phyloP scores from a whole-genome alignment of 495 filamentous ascomycete species.

The Penicillium daleae region DNA sequence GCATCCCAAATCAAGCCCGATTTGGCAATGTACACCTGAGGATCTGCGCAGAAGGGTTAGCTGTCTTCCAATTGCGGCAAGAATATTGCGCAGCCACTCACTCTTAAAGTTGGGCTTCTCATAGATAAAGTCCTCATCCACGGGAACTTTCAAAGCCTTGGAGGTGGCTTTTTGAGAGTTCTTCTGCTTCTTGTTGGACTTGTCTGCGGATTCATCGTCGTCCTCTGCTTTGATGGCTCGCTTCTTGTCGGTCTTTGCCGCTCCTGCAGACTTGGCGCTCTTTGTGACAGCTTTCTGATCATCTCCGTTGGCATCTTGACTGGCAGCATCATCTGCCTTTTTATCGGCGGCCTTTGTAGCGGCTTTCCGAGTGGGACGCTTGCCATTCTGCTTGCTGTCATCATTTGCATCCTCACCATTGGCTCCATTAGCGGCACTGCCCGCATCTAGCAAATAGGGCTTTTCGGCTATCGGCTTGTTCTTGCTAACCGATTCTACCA shows the following conservation, averaged over 20 bases:
- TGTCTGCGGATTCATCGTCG: background rate
- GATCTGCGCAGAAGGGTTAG: constrained; percentile 5
- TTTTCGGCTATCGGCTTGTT: constrained; percentile 49
- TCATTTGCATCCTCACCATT: constrained; percentile 5
- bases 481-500: constrained; percentile 53
- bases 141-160: constrained; percentile 45
- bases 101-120: constrained; percentile 11
- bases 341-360: background rate
- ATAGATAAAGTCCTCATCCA: constrained; percentile 51
- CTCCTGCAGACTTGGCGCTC: constrained; percentile 15
- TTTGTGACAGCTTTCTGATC: constrained; percentile 7
- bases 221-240: constrained; percentile 16
- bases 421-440: background rate
- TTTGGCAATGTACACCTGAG: constrained; percentile 66
- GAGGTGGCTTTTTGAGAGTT: constrained; percentile 48
- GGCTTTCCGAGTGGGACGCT: constrained; percentile 2
- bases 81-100: constrained; percentile 4
- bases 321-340: constrained; percentile 21
- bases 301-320: background rate
- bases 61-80: background rate
- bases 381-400: constrained; percentile 21
- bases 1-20: constrained; percentile 65
- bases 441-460: constrained; percentile 34
- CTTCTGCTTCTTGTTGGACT: constrained; percentile 41
- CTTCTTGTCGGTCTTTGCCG: constrained; percentile 36